These are phyloP conservation scores for Monosporozyma unispora DNA, from an alignment of 805 yeast genomes.

Conservation along the genomic window DNA sequence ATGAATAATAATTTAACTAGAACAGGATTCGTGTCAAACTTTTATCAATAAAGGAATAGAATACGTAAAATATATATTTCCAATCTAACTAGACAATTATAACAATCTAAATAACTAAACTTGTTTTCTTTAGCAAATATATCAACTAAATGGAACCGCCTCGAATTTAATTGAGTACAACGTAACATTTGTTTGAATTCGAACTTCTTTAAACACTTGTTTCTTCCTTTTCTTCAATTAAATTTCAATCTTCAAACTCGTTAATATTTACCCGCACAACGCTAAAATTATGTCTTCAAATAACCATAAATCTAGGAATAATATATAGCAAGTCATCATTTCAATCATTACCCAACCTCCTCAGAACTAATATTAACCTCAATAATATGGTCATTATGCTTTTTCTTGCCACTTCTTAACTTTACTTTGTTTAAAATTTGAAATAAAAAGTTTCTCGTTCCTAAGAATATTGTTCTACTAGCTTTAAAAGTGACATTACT, in stretches of 20 bases:
- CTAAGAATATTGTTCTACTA: not conserved
- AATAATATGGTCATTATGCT: not conserved
- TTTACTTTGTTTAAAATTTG: not conserved
- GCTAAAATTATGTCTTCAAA: not conserved
- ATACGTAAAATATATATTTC: not conserved
- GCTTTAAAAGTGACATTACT: conserved; percentile 22
- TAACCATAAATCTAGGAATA: not conserved
- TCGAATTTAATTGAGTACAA: not conserved
- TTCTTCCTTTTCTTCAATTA: not conserved
- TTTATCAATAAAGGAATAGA: not conserved
- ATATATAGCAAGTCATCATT: not conserved
- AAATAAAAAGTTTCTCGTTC: not conserved
- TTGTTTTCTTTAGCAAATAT: not conserved
- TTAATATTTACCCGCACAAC: not conserved
- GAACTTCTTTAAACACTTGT: not conserved
- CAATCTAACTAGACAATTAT: not conserved
- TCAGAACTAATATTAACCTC: not conserved
- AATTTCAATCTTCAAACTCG: not conserved
- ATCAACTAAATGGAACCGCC: not conserved
- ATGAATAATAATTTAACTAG: not conserved
- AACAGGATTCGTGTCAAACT: not conserved
- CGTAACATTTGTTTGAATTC: not conserved
- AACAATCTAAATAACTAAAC: not conserved
- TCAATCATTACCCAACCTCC: not conserved
- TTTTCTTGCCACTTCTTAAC: not conserved